phyloP scores from a whole-genome alignment of 805 yeast genomes.

The Vanderwaltozyma polyspora region DNA sequence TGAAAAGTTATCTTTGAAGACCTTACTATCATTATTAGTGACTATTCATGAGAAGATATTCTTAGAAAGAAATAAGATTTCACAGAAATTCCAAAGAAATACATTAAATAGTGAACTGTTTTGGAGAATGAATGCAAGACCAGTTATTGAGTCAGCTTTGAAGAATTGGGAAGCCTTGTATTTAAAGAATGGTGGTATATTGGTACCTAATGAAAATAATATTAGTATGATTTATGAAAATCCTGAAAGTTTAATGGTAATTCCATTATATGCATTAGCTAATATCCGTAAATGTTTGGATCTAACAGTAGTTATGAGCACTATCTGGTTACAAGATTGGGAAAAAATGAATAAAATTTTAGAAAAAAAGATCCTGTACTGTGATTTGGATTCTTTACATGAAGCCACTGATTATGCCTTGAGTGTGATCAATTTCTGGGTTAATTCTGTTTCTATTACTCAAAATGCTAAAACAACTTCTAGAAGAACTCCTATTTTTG shows the following conservation, averaged over 20 bases:
- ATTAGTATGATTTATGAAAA: conserved; percentile 33
- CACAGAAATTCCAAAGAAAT: conserved; percentile 18
- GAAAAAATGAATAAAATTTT: conserved; percentile 46
- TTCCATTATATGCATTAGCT: conserved; percentile 57
- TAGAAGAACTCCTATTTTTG: conserved; percentile 64
- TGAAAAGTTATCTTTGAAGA: conserved; percentile 26
- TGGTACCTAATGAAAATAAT: conserved; percentile 37
- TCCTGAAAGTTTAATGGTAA: conserved; percentile 49
- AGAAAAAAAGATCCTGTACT: conserved; percentile 28
- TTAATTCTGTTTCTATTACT: conserved; percentile 48
- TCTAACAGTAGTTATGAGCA: conserved; percentile 48
- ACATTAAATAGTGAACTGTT: conserved; percentile 39
- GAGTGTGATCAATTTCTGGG: conserved; percentile 58
- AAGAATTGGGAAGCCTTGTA: conserved; percentile 60
- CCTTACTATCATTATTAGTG: conserved; percentile 46
- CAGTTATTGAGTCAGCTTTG: conserved; percentile 44
- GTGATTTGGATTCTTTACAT: conserved; percentile 51
- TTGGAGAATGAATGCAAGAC: conserved; percentile 58
- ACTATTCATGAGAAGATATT: conserved; percentile 59
- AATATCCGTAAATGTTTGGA: conserved; percentile 54
- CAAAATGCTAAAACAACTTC: conserved; percentile 58
- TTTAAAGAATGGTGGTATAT: conserved; percentile 50
- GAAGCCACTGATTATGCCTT: conserved; percentile 51
- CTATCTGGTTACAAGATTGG: conserved; percentile 61
- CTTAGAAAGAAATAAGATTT: conserved; percentile 34